phyloP scores from a whole-genome alignment of 2,329 filamentous ascomycete species.

The Cordyceps militaris region DNA sequence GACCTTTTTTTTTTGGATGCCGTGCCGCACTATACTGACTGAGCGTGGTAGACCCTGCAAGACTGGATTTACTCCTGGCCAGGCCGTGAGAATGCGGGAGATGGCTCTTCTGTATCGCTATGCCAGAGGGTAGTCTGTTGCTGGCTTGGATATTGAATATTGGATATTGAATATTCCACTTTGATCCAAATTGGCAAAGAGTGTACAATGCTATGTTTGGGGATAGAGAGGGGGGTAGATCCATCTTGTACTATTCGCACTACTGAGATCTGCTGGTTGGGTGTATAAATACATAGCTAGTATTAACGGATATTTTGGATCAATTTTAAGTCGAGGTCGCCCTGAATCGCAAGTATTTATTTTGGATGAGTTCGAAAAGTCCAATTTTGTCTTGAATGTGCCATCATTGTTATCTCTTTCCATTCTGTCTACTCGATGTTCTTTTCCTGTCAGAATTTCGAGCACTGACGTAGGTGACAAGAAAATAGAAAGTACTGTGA shows the following conservation, averaged over 20 bases:
- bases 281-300: neutral
- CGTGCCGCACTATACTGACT: neutral
- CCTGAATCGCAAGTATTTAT: neutral
- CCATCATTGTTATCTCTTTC: no score
- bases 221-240: neutral
- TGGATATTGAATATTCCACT: neutral
- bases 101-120: slow-evolving; percentile 1
- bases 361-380: no score
- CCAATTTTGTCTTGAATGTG: no score
- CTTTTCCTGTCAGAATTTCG: no score
- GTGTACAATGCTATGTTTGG: neutral
- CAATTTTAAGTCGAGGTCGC: neutral
- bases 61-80: neutral
- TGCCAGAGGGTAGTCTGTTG: neutral
- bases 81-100: neutral
- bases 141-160: neutral
- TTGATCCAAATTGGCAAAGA: neutral
- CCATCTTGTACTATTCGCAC: neutral
- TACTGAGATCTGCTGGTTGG: neutral
- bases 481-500: no score
- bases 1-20: neutral
- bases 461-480: no score
- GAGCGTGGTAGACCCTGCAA: neutral
- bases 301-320: neutral
- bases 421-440: no score